phyloP scores from a whole-genome alignment of 345 rosid species.

The Populus deltoides region DNA sequence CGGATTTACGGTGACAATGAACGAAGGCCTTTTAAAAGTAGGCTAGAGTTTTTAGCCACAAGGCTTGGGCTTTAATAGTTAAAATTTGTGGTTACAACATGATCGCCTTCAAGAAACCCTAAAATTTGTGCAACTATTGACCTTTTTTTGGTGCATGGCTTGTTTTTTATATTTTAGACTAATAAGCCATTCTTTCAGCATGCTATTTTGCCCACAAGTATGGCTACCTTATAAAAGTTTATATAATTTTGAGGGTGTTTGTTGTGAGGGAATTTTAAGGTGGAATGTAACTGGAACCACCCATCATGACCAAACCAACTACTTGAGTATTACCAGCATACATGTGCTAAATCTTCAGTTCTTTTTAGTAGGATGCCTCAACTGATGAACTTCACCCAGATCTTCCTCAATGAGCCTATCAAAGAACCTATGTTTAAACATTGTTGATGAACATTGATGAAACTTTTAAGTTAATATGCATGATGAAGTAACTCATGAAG shows the following conservation, averaged over 20 bases:
- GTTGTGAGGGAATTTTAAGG: background rate
- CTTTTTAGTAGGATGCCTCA: background rate
- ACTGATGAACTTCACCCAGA: background rate
- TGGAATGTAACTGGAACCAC: background rate
- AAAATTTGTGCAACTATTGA: background rate
- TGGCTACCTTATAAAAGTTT: background rate
- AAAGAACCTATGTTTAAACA: slow-evolving; percentile 2
- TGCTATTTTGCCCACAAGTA: background rate
- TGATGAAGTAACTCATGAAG: background rate
- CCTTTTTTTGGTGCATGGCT: background rate
- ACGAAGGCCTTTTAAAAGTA: background rate
- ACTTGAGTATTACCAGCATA: background rate
- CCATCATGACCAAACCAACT: background rate
- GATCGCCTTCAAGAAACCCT: background rate
- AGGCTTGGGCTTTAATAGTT: background rate
- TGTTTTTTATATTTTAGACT: background rate
- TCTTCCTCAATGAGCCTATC: background rate
- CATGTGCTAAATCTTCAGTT: background rate
- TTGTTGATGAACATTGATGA: background rate
- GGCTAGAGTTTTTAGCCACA: background rate
- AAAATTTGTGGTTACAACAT: background rate
- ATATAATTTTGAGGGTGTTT: background rate
- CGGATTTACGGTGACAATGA: background rate
- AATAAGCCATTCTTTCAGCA: background rate
- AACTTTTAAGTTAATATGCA: background rate